phyloP scores from a whole-genome alignment of 352 stramenopile species.

The Phytophthora palmivora region DNA sequence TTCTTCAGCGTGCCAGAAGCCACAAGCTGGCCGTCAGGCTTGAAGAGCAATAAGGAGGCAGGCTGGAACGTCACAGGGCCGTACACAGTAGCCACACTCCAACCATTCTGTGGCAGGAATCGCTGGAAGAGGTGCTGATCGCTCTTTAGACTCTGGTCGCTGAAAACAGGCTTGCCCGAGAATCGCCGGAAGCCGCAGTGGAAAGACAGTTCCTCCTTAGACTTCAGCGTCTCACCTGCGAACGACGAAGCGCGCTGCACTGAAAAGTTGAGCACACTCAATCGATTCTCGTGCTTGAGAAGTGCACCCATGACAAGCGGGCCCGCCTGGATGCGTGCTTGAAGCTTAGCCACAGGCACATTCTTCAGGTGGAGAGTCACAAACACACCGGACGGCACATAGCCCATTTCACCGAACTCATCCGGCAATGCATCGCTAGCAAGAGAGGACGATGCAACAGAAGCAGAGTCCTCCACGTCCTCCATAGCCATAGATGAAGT shows the following conservation, averaged over 20 bases:
- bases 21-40: slow-evolving; percentile 83
- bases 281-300: slow-evolving; percentile 97
- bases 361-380: slow-evolving; percentile 90
- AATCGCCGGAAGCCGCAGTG: slow-evolving; percentile 97
- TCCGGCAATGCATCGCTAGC: slow-evolving; percentile 30
- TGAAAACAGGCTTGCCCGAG: slow-evolving; percentile 94
- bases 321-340: slow-evolving; percentile 62
- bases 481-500: slow-evolving; percentile 73
- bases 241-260: slow-evolving; percentile 86
- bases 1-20: slow-evolving; percentile 95
- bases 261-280: slow-evolving; percentile 98
- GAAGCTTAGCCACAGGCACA: slow-evolving; percentile 65
- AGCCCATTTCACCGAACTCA: slow-evolving; percentile 80
- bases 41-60: slow-evolving; percentile 96
- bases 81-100: slow-evolving; percentile 92
- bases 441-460: slow-evolving; percentile 41
- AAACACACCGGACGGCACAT: slow-evolving; percentile 94
- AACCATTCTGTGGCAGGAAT: slow-evolving; percentile 93
- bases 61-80: slow-evolving; percentile 97
- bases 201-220: slow-evolving; percentile 96
- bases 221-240: slow-evolving; percentile 92
- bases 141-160: slow-evolving; percentile 97
- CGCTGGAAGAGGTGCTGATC: slow-evolving; percentile 99
- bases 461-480: slow-evolving; percentile 67
- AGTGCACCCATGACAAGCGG: slow-evolving; percentile 86